A percentile compares a stretch with the other conserved stretches of the same genome.
Conservation (phyloP, 176 grass and related monocot genomes). For the Lolium rigidum region DNA sequence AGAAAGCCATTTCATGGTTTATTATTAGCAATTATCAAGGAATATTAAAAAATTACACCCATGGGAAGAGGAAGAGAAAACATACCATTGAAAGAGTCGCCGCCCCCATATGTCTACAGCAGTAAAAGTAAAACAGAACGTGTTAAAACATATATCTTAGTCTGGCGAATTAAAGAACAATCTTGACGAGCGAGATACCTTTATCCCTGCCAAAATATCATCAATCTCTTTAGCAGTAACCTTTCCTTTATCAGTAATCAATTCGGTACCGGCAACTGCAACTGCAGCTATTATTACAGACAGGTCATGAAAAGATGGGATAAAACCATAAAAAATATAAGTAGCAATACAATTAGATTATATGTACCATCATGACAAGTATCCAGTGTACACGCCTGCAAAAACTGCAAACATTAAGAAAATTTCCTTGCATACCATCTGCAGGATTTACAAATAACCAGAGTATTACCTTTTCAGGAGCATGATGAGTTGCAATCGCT, state of each 20-base stretch:
- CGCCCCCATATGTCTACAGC: conserved; percentile 48
- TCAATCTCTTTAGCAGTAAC: conserved; percentile 29
- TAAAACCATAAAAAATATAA: conserved; percentile 23
- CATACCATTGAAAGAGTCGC: conserved; percentile 66
- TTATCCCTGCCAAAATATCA: conserved; percentile 53
- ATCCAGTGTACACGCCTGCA: conserved; percentile 49
- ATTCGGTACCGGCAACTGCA: conserved; percentile 45
- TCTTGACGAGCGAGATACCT: conserved; percentile 40
- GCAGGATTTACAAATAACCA: conserved; percentile 28
- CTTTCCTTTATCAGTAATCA: conserved; percentile 35
- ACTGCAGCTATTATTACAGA: conserved; percentile 23
- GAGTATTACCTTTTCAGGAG: conserved; percentile 42
- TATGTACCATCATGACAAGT: conserved; percentile 39
- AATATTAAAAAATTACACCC: not conserved
- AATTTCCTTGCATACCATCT: not conserved
- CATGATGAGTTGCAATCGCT: conserved; percentile 12
- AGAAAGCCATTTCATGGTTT: not conserved
- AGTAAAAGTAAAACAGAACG: conserved; percentile 29
- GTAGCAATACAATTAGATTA: conserved; percentile 11
- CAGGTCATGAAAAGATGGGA: conserved; percentile 8
- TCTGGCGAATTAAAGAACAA: conserved; percentile 4
- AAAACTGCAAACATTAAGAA: conserved; percentile 21
- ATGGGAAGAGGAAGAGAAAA: conserved; percentile 1
- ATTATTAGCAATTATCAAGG: not conserved
- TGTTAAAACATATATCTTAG: conserved; percentile 5